Conservation (phyloP, 345 rosid species). For the Lepidium africanum region DNA sequence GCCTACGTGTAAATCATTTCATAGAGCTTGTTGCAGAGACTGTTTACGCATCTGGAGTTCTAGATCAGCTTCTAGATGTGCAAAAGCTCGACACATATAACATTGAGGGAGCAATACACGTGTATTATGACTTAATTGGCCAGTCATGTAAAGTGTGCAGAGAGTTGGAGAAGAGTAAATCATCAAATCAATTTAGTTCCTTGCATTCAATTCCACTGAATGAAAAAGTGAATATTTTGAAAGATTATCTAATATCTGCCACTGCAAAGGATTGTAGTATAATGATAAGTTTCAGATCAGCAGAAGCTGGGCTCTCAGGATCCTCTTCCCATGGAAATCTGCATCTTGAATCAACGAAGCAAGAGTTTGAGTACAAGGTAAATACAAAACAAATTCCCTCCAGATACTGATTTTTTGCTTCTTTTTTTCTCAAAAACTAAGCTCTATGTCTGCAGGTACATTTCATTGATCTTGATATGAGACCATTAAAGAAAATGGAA, state of each 20-base stretch:
- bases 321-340: slow-evolving; percentile 37
- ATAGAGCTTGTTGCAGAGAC: slow-evolving; percentile 69
- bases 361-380: slow-evolving; percentile 71
- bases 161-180: slow-evolving; percentile 28
- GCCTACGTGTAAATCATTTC: slow-evolving; percentile 38
- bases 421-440: background rate
- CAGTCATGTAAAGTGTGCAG: slow-evolving; percentile 59
- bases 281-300: slow-evolving; percentile 68
- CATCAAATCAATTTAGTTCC: slow-evolving; percentile 20
- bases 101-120: slow-evolving; percentile 91
- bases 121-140: slow-evolving; percentile 54
- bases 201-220: slow-evolving; percentile 59
- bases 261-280: slow-evolving; percentile 90
- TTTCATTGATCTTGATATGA: slow-evolving; percentile 88
- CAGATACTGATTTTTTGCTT: background rate
- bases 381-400: background rate
- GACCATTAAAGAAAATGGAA: slow-evolving; percentile 68
- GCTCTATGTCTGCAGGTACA: slow-evolving; percentile 35
- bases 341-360: slow-evolving; percentile 56
- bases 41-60: slow-evolving; percentile 42
- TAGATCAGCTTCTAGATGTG: slow-evolving; percentile 67
- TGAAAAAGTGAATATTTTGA: slow-evolving; percentile 71
- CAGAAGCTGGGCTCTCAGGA: slow-evolving; percentile 31
- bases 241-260: slow-evolving; percentile 61
- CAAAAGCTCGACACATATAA: slow-evolving; percentile 67